Conservation (phyloP, 2,329 filamentous ascomycete species). For the Seiridium unicorne region DNA sequence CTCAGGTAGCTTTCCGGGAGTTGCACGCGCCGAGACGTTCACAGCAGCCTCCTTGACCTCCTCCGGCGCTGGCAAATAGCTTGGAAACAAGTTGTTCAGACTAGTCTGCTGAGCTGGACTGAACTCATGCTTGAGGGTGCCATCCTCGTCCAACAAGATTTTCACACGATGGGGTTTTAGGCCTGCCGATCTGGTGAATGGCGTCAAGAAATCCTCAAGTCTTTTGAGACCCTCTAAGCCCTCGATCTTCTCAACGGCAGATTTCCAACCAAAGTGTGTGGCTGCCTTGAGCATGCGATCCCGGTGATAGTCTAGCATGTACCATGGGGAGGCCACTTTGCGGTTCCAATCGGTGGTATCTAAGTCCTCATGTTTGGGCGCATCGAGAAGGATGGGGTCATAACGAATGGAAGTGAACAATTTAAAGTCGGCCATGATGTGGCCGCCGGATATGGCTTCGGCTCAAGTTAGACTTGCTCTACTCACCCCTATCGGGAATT, state of each 20-base stretch:
- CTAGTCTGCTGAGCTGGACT: conserved; percentile 18
- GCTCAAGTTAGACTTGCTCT: too few species aligned
- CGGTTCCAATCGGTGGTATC: conserved; percentile 52
- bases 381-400: conserved; percentile 55
- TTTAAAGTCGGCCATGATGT: conserved; percentile 46
- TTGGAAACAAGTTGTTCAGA: conserved; percentile 54
- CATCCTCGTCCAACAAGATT: conserved; percentile 50
- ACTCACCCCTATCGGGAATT: too few species aligned
- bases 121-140: conserved; percentile 42
- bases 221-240: conserved; percentile 44
- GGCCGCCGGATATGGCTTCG: too few species aligned
- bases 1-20: conserved; percentile 23
- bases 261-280: conserved; percentile 52
- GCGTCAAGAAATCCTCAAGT: conserved; percentile 38
- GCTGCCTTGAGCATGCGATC: conserved; percentile 72
- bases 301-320: conserved; percentile 77
- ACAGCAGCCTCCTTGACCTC: background rate
- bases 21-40: background rate
- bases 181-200: conserved; percentile 22
- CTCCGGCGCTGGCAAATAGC: conserved; percentile 46
- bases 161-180: conserved; percentile 47
- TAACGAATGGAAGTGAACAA: conserved; percentile 73
- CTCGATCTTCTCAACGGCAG: conserved; percentile 40
- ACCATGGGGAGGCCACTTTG: conserved; percentile 60
- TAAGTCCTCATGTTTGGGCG: conserved; percentile 33